Evolutionary conservation across 306 rosid species (phyloP).

Genomic region (Gynostemma pentaphyllum): DNA sequence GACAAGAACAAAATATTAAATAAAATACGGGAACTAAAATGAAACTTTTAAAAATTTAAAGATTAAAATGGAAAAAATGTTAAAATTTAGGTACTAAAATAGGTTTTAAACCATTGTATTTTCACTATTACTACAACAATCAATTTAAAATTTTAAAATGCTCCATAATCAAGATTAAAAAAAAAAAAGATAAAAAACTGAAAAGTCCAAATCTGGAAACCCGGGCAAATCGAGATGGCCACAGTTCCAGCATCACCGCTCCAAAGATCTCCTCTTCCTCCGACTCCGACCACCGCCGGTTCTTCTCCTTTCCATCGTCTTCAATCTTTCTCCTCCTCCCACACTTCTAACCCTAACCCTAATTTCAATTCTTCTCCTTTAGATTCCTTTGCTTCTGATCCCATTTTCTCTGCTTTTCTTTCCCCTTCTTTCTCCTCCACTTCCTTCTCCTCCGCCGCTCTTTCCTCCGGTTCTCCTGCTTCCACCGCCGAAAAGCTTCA

Average conservation of each 20-base stretch:
- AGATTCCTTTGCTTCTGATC: constrained; percentile 75
- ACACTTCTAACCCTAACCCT: constrained; percentile 10
- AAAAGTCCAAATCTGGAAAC: background rate
- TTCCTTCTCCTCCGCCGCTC: constrained; percentile 94
- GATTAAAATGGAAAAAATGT: too few relatives aligned
- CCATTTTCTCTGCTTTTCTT: constrained; percentile 85
- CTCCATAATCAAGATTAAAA: background rate
- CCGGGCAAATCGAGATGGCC: constrained; percentile 19
- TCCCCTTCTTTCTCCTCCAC: constrained; percentile 77
- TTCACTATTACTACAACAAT: background rate
- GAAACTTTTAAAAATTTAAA: too few relatives aligned
- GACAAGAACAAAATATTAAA: too few relatives aligned
- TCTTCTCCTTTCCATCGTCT: constrained; percentile 8
- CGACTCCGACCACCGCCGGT: constrained; percentile 8
- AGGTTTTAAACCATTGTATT: too few relatives aligned
- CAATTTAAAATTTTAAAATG: background rate
- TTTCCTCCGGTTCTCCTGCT: constrained; percentile 96
- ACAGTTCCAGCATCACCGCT: constrained; percentile 36
- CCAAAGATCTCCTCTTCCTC: constrained; percentile 37
- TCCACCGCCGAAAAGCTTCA: constrained; percentile 97
- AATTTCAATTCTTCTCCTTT: constrained; percentile 34
- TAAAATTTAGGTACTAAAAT: too few relatives aligned
- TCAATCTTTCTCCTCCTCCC: constrained; percentile 5
- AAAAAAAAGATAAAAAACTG: background rate
- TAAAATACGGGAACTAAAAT: too few relatives aligned